Conservation (phyloP, 2,329 filamentous ascomycete species). For the Cryoendolithus antarcticus region DNA sequence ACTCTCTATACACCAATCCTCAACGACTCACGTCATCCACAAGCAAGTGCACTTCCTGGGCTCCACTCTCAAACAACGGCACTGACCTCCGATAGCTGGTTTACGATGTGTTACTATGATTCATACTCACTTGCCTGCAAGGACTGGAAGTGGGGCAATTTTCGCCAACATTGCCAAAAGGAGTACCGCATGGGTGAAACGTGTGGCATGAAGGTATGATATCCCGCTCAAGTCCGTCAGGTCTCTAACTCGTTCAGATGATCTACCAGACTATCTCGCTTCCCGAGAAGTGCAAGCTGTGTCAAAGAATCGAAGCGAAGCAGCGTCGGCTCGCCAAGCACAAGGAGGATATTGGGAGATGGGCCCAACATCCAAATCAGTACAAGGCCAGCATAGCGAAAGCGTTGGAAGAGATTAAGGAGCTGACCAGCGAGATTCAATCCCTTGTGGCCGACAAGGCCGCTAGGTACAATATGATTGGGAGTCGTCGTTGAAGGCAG, state of each 20-base stretch:
- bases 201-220: conserved; percentile 90
- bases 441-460: conserved; percentile 37
- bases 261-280: conserved; percentile 61
- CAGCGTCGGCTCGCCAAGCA: conserved; percentile 62
- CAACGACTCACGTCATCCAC: no score
- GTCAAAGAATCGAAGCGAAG: conserved; percentile 83
- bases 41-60: no score
- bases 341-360: conserved; percentile 60
- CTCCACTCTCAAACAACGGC: no score
- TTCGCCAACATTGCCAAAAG: conserved; percentile 83
- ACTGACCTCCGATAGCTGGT: no score
- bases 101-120: conserved; percentile 85
- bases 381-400: conserved; percentile 51
- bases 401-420: conserved; percentile 59
- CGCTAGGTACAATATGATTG: conserved; percentile 13
- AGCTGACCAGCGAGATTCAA: conserved; percentile 56
- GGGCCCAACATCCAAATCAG: conserved; percentile 56
- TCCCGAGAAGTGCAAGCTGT: conserved; percentile 62
- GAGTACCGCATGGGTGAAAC: conserved; percentile 95
- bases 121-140: conserved; percentile 74
- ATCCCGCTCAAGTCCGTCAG: no score
- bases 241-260: no score
- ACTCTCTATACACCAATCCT: no score
- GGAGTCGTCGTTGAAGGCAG: conserved; percentile 1
- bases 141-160: conserved; percentile 91